A percentile compares a stretch with the other conserved stretches of the same genome.
These are phyloP conservation scores for Aspergillus sojae DNA, from an alignment of 2,329 filamentous ascomycete species.

Conservation along the genomic window DNA sequence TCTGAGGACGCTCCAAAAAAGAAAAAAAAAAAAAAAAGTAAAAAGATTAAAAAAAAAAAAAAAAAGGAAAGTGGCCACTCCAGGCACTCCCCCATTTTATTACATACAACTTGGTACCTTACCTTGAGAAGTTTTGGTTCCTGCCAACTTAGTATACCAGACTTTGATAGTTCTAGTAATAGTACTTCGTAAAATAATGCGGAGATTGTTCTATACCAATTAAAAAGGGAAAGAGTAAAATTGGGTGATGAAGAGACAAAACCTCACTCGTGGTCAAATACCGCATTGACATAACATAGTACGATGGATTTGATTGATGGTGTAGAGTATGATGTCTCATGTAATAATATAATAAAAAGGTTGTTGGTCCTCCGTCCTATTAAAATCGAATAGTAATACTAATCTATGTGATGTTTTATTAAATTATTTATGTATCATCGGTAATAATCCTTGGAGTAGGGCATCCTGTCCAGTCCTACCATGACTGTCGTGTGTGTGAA, in stretches of 20 bases:
- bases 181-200: conserved; percentile 6
- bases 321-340: conserved; percentile 5
- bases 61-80: background rate
- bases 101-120: conserved; percentile 4
- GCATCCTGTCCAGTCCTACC: conserved; percentile 1
- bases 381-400: background rate
- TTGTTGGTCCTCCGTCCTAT: background rate
- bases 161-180: background rate
- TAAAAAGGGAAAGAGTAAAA: background rate
- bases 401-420: background rate
- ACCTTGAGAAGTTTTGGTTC: background rate
- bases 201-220: conserved; percentile 6
- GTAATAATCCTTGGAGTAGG: background rate
- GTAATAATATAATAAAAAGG: background rate
- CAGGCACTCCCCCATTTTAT: background rate
- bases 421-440: conserved; percentile 5
- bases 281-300: conserved; percentile 1
- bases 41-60: background rate
- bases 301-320: background rate
- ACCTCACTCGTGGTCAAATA: conserved; percentile 6
- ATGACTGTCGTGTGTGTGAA: background rate
- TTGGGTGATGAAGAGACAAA: background rate
- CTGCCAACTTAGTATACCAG: background rate
- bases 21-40: conserved; percentile 1
- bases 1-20: conserved; percentile 10